Conservation (phyloP, 345 rosid genomes). For the Euclidium syriacum region DNA sequence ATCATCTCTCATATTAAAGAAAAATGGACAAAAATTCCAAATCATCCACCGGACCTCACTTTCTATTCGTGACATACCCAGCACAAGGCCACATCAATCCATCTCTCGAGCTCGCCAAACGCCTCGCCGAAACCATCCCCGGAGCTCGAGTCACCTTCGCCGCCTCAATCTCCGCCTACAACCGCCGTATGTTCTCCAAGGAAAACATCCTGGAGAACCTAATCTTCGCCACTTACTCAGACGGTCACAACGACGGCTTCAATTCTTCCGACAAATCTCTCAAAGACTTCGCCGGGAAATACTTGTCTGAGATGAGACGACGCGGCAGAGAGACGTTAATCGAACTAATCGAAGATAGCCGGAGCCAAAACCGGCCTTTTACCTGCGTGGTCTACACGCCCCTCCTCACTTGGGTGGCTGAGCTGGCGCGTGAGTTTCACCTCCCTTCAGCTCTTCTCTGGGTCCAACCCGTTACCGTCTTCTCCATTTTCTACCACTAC, state of each 20-base stretch:
- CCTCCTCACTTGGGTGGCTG: conserved; percentile 52
- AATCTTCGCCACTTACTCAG: conserved; percentile 46
- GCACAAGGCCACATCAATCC: conserved; percentile 73
- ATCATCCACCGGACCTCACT: conserved; percentile 24
- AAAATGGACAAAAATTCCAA: background rate
- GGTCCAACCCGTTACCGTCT: conserved; percentile 56
- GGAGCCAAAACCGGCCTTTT: conserved; percentile 21
- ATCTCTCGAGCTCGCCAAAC: conserved; percentile 50
- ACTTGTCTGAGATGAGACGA: conserved; percentile 30
- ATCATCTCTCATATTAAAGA: background rate
- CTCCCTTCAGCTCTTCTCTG: conserved; percentile 48
- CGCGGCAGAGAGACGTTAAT: conserved; percentile 36
- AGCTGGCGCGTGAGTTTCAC: conserved; percentile 38
- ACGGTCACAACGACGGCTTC: conserved; percentile 49
- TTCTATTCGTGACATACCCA: conserved; percentile 49
- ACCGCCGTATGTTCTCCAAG: conserved; percentile 35
- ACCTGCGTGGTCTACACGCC: conserved; percentile 42
- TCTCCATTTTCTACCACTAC: conserved; percentile 47
- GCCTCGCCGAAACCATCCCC: conserved; percentile 28
- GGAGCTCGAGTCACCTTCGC: conserved; percentile 49
- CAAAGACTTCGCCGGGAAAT: conserved; percentile 6
- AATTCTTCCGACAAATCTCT: background rate
- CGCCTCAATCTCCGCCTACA: conserved; percentile 32
- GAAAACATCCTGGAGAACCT: conserved; percentile 11
- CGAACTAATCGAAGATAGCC: conserved; percentile 29